Evolutionary conservation across 495 filamentous ascomycete genomes (phyloP), one percentile per base, ranked within the genome.

Genomic region (Chaetomium fimeti): DNA sequence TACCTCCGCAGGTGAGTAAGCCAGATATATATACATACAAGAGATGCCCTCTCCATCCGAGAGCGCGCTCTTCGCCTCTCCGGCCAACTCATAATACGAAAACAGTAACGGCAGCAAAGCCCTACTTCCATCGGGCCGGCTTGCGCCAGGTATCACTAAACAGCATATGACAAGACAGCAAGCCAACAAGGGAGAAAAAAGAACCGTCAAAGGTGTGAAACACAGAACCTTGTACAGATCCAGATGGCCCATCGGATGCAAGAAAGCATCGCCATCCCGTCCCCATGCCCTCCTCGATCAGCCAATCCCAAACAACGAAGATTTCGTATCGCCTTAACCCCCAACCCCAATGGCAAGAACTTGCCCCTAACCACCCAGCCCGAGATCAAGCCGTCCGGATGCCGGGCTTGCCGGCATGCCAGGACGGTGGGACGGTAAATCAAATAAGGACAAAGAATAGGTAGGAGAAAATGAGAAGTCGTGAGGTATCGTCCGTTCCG

Each of bases 111-210:
- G 57, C 57, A 32, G 40, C 57, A 47, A 58, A 42, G 16, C 52
- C 52, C 52, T 32, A 32, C 16, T 32, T 40, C 58, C 58, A 36
- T 22, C 58, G 22, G 58, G n/a, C 28, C 43, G 16, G 16, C 58
- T 60, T 51, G 58, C 58, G 45, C 45, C 45, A 60, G 58, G 58
- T 60, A 60, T 60, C 58, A 60, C 47, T 61, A 20, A 61, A 59
- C 38, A 47, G 32, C 49, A 49, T 22, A 24, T n/a, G 56, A 45
- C 38, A 29, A 36, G 28, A 45, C 38, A 47, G 20, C 2, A 59
- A 48, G 5, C 28, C 22, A 3, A 59, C 9, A 36, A 42, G 12
- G 40, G 11, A 28, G 43, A n/a, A 32, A 27, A 62, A 28, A 51
- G 1, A 32, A 24, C 45, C 20, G 11, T 16, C 48, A 25, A 61